Percentiles rank a stretch among this genome's conserved stretches.
phyloP scores from a whole-genome alignment of 2,329 filamentous ascomycete genomes.

The Xylariales sp. region DNA sequence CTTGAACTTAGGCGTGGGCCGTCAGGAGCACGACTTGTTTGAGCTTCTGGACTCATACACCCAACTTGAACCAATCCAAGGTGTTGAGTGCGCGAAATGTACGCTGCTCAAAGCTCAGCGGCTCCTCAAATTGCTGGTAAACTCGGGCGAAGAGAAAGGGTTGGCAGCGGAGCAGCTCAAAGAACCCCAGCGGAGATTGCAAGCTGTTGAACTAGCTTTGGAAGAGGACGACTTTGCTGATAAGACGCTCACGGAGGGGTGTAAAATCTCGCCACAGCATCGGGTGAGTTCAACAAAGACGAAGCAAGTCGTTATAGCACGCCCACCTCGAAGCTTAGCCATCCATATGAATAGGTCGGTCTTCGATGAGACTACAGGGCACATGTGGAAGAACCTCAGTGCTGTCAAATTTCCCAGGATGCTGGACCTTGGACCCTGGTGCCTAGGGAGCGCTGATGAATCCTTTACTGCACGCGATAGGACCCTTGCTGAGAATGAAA shows the following conservation, averaged over 20 bases:
- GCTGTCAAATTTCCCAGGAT: slow-evolving; percentile 69
- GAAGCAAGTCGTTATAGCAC: slow-evolving; percentile 79
- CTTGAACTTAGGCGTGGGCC: slow-evolving; percentile 66
- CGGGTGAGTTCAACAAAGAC: slow-evolving; percentile 79
- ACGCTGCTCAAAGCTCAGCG: slow-evolving; percentile 62
- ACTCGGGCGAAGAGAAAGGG: slow-evolving; percentile 29
- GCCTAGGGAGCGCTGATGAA: slow-evolving; percentile 57
- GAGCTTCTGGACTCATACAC: slow-evolving; percentile 84
- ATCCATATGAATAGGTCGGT: slow-evolving; percentile 90
- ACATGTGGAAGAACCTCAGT: slow-evolving; percentile 79
- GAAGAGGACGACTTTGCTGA: slow-evolving; percentile 78
- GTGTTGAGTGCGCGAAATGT: slow-evolving; percentile 88
- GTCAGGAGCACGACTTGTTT: slow-evolving; percentile 62
- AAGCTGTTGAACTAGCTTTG: slow-evolving; percentile 65
- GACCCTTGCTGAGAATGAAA: slow-evolving; percentile 15
- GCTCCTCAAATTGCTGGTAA: slow-evolving; percentile 43
- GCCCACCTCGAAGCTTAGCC: slow-evolving; percentile 74
- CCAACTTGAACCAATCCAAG: slow-evolving; percentile 77
- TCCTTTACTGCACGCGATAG: slow-evolving; percentile 4
- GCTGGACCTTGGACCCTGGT: slow-evolving; percentile 82
- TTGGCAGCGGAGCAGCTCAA: slow-evolving; percentile 45
- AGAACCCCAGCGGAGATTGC: slow-evolving; percentile 51
- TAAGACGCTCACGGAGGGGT: slow-evolving; percentile 57
- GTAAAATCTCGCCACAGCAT: slow-evolving; percentile 62
- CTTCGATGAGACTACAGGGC: slow-evolving; percentile 78